Evolutionary conservation across 768 basidiomycete genomes (phyloP), one percentile per base, ranked within the genome.

Genomic region (Pleurotus giganteus): DNA sequence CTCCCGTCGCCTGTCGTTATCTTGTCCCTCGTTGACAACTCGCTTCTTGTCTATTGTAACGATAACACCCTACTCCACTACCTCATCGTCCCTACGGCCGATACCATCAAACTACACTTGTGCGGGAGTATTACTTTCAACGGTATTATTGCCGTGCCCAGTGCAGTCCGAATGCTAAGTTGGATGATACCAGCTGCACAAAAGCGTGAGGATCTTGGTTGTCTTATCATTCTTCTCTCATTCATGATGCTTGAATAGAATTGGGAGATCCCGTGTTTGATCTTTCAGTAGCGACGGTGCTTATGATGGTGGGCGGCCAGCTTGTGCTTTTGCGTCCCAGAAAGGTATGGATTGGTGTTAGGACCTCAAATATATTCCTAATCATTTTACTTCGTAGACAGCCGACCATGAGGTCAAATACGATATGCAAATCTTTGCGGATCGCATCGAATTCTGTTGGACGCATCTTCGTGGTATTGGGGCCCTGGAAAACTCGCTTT

Each of bases 401-500:
- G 89, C 83, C 1, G 77, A 84, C 54, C 86, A 91, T 61, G 94
- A 98, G 73, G 91, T 96, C 67, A 91, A 88, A 62, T 99, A 99
- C 65, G 96, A 98, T 70, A 87, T 98, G 79, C 96, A 98, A 66
- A 89, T 98, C 28, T 87, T 99, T 41, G 94, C 96, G 0, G 93
- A 97, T 58, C 84, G 88, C n/a, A 91, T 98, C 60, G 96, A 99
- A 66, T 94, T 97, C 65, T 99, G 95, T 69, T 99, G 96, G 96
- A 97, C 95, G 52, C 96, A 98, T 74, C 76, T 99, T 39, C 84
- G 89, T 34, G 96, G 96, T 1, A 93, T 99, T 36, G 91, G 88
- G 4, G 84, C 91, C 2, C 73, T 99, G 44, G 96, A 98, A 66
- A 99, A 99, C 71, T 98, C 95, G 4, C 75, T 99, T 19, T 99